Evolutionary conservation across 176 grass and related monocot species (phyloP).

Genomic region (Olyra latifolia): DNA sequence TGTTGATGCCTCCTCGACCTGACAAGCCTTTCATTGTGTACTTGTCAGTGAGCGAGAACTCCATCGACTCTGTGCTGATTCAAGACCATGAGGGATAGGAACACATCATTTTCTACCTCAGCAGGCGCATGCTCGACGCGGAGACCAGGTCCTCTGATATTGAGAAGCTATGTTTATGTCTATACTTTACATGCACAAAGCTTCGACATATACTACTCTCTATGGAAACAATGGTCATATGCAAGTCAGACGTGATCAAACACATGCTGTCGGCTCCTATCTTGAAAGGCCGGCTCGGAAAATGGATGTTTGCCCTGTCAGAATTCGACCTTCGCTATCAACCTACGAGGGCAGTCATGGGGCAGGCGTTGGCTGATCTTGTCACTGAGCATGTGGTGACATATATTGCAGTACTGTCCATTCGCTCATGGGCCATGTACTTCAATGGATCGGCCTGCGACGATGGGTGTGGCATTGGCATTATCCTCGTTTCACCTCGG

Average conservation of each 20-base stretch:
- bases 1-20: neutral
- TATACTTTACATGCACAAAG: neutral
- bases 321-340: too few species aligned
- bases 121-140: neutral
- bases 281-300: neutral
- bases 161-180: too few species aligned
- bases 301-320: too few species aligned
- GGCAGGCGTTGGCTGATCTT: neutral
- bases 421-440: too few species aligned
- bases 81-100: too few species aligned
- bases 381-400: too few species aligned
- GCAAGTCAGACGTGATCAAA: neutral
- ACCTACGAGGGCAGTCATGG: neutral
- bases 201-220: neutral
- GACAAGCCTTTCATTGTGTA: neutral
- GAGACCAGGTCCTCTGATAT: neutral
- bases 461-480: too few species aligned
- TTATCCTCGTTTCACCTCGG: neutral
- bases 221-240: neutral
- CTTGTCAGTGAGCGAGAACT: neutral
- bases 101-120: neutral
- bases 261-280: neutral
- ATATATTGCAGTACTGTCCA: neutral
- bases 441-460: too few species aligned
- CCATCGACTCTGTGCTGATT: neutral